Base-by-base conservation (phyloP, 1,284 basidiomycete genomes). In the Boletus sp. region DNA sequence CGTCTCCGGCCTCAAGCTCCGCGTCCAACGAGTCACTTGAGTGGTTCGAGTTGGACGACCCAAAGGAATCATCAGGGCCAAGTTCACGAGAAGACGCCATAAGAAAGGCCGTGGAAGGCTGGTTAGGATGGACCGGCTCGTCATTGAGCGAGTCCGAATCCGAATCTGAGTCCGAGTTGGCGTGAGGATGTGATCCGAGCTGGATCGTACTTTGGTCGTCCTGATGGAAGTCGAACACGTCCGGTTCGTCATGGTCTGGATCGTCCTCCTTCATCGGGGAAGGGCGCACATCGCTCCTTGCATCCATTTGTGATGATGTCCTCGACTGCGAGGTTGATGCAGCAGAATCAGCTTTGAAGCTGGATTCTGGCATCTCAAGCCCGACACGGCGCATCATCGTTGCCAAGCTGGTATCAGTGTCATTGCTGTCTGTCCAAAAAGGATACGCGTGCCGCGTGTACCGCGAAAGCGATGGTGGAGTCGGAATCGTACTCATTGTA, bases 381-480 rank as follows among this genome's bases (percentile, higher is more conserved):
- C 81, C 81, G 8, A 86, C 78, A 47, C 84, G 78, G 46, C 77
- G 75, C 80, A 86, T 83, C 72, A 85, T 78, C 56, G 79, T 81
- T 49, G 83, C 82, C 50, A 85, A 67, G 56, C 79, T 79, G 11
- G 72, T 61, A 52, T 79, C 79, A 0, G 72, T 79, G 21, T 66
- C 70, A 56, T 78, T 82, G 40, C 74, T 80, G 44, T 84, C 82
- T 9, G 78, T 74, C 40, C 76, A 76, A 11, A 71, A 65, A 23
- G 67, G 68, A 56, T 77, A 71, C 16, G 73, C 65, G 27, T 72
- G 74, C 10, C 78, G 78, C 35, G 73, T 78, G 67, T 90, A 90
- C 17, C 82, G 78, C 19, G 86, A 85, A 16, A 91, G 76, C 1
- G 88, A 90, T 25, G 89, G 90, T 5, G 87, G 86, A 1, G 86